A percentile compares a stretch with the other conserved stretches of the same genome.
These are phyloP conservation scores for Backusella tuberculispora DNA, from an alignment of 192 early-diverging fungal genomes.

Conservation along the genomic window DNA sequence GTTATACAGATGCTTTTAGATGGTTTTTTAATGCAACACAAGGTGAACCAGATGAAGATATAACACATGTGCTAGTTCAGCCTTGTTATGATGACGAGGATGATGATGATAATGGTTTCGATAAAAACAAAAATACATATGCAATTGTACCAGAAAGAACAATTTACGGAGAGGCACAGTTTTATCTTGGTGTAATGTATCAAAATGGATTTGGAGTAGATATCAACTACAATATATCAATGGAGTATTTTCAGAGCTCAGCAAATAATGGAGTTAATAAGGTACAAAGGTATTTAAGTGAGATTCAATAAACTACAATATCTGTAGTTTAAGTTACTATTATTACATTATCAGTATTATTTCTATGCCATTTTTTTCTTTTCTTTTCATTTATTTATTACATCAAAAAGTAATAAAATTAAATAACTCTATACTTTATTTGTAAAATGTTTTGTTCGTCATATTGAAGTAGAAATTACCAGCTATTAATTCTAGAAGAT, in stretches of 20 bases:
- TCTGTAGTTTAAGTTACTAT: no score
- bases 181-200: background rate
- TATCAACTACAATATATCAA: background rate
- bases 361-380: no score
- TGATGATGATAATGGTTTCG: background rate
- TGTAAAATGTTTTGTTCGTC: no score
- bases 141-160: background rate
- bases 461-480: no score
- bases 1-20: background rate
- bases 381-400: no score
- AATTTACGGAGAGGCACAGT: background rate
- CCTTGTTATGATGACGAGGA: background rate
- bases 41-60: background rate
- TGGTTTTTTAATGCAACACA: background rate
- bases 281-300: conserved; percentile 4
- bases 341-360: no score
- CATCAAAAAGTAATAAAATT: no score
- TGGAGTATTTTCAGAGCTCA: background rate
- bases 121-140: background rate
- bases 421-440: no score
- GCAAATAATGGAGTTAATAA: background rate
- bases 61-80: background rate
- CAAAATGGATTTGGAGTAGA: background rate
- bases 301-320: background rate
- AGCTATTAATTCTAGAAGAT: no score